A percentile compares a stretch with the other conserved stretches of the same genome.
phyloP scores from a whole-genome alignment of 2,329 filamentous ascomycete genomes.

The Aschersonia sp. region DNA sequence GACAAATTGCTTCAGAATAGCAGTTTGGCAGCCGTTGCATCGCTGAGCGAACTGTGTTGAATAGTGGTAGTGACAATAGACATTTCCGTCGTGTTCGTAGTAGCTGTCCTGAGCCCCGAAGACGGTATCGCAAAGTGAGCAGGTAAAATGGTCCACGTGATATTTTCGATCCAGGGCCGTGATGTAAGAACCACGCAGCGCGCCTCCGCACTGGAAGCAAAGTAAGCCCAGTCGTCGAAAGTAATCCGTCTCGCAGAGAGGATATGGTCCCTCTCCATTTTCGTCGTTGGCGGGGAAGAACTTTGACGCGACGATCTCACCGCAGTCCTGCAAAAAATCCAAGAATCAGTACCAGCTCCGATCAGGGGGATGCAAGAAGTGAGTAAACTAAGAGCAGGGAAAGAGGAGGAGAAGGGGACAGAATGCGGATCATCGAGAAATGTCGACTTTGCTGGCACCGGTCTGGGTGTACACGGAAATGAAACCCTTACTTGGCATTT shows the following conservation, averaged over 20 bases:
- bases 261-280: slow-evolving; percentile 74
- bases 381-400: background rate
- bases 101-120: slow-evolving; percentile 98
- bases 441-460: too few relatives aligned
- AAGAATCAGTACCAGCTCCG: background rate
- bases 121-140: slow-evolving; percentile 91
- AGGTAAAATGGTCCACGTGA: slow-evolving; percentile 98
- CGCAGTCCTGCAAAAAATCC: slow-evolving; percentile 58
- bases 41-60: slow-evolving; percentile 93
- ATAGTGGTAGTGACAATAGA: slow-evolving; percentile 98
- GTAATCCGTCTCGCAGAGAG: slow-evolving; percentile 95
- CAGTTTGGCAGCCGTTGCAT: slow-evolving; percentile 92
- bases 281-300: slow-evolving; percentile 97
- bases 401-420: slow-evolving; percentile 1
- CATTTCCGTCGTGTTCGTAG: slow-evolving; percentile 91
- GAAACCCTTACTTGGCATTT: slow-evolving; percentile 68
- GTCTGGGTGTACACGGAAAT: too few relatives aligned
- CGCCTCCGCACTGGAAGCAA: slow-evolving; percentile 84
- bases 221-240: slow-evolving; percentile 84
- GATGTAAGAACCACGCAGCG: slow-evolving; percentile 91
- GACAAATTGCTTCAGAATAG: slow-evolving; percentile 97
- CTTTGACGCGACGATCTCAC: slow-evolving; percentile 92
- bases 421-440: slow-evolving; percentile 1
- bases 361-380: background rate
- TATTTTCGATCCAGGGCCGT: slow-evolving; percentile 96